Percentiles rank a stretch among this genome's conserved stretches.
Evolutionary conservation across 192 early-diverging fungal species (phyloP).

Genomic region (Coemansia sp.): DNA sequence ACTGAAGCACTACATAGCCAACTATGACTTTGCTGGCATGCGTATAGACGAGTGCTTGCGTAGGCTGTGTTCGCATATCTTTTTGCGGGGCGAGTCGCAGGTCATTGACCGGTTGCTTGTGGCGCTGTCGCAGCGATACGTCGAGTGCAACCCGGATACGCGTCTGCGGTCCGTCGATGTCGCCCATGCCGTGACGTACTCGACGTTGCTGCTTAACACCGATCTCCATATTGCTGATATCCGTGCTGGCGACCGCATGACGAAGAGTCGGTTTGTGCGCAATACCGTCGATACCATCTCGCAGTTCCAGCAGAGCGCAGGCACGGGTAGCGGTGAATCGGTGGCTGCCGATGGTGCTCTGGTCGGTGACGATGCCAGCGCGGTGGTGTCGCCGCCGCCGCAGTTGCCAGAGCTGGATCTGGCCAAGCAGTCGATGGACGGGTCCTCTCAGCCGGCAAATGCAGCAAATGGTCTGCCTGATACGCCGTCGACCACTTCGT

Average conservation of each 20-base stretch:
- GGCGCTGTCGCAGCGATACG: slow-evolving; percentile 77
- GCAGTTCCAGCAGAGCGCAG: slow-evolving; percentile 39
- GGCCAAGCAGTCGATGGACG: slow-evolving; percentile 42
- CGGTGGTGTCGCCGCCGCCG: slow-evolving; percentile 27
- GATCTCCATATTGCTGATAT: slow-evolving; percentile 87
- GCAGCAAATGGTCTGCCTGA: background rate
- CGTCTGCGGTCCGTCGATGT: slow-evolving; percentile 59
- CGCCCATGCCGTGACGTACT: slow-evolving; percentile 84
- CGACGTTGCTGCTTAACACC: slow-evolving; percentile 85
- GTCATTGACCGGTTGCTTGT: slow-evolving; percentile 87
- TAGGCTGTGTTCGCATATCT: slow-evolving; percentile 70
- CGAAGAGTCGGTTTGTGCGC: slow-evolving; percentile 64
- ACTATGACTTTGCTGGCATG: slow-evolving; percentile 70
- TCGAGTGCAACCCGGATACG: slow-evolving; percentile 73
- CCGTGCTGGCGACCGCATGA: slow-evolving; percentile 65
- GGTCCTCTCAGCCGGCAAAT: slow-evolving; percentile 1
- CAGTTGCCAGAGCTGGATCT: slow-evolving; percentile 53
- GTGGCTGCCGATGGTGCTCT: background rate
- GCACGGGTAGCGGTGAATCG: background rate
- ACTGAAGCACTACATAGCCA: slow-evolving; percentile 68
- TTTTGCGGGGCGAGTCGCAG: slow-evolving; percentile 89
- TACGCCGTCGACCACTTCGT: slow-evolving; percentile 4
- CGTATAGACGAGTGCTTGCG: slow-evolving; percentile 79
- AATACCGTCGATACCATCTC: slow-evolving; percentile 64
- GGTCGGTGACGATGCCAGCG: background rate